These are phyloP conservation scores for Histomonas meleagridis DNA, from an alignment of 208 protist species.

Conservation along the genomic window DNA sequence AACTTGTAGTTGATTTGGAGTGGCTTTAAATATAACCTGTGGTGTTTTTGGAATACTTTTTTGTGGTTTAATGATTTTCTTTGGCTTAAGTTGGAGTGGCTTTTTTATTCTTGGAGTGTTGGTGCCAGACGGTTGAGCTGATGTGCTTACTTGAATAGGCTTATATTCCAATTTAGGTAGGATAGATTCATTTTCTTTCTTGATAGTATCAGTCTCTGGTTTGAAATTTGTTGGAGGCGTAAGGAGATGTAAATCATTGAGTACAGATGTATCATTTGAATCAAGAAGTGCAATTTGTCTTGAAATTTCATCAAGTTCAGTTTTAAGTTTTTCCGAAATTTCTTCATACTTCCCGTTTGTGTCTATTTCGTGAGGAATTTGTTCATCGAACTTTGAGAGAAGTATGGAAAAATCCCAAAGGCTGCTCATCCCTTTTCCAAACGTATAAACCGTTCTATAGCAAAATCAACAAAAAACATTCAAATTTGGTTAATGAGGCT, in stretches of 20 bases:
- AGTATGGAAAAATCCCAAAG: constrained; percentile 24
- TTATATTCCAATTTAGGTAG: too few species aligned
- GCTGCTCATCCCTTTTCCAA: neutral
- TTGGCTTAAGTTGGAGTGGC: neutral
- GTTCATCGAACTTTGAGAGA: too few species aligned
- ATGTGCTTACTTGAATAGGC: too few species aligned
- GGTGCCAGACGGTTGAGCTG: too few species aligned
- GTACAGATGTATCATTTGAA: neutral
- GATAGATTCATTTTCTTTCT: neutral
- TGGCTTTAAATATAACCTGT: neutral
- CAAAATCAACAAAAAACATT: too few species aligned
- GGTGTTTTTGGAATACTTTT: neutral
- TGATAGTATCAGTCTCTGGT: neutral
- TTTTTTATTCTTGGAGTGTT: neutral
- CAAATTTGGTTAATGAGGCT: too few species aligned
- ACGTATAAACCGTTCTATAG: constrained; percentile 4
- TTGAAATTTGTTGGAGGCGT: neutral
- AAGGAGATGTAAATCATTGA: neutral
- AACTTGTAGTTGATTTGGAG: neutral
- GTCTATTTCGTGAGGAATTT: too few species aligned
- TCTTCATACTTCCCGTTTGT: too few species aligned
- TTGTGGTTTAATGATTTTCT: neutral
- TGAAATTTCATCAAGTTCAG: neutral
- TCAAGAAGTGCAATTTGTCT: neutral
- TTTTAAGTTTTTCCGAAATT: neutral